These are phyloP conservation scores for Bipolaris cookei DNA, from an alignment of 2,329 filamentous ascomycete species.

Conservation along the genomic window DNA sequence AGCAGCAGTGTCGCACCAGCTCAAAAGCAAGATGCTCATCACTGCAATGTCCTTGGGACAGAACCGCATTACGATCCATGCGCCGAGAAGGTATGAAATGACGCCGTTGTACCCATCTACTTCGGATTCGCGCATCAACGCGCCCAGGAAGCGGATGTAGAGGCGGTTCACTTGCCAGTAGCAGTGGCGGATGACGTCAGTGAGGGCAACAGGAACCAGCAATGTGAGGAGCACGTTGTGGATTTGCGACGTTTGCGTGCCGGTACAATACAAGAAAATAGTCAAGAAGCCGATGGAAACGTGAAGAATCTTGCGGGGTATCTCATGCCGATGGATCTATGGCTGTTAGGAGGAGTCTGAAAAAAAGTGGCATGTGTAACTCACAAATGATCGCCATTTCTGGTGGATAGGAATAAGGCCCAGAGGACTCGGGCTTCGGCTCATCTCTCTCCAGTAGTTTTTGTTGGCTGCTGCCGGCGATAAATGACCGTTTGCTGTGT, in stretches of 20 bases:
- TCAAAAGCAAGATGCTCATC: slow-evolving; percentile 86
- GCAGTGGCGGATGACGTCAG: slow-evolving; percentile 82
- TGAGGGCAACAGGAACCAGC: slow-evolving; percentile 81
- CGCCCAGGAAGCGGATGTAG: slow-evolving; percentile 84
- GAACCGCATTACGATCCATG: slow-evolving; percentile 83
- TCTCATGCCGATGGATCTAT: slow-evolving; percentile 84
- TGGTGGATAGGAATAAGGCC: slow-evolving; percentile 94
- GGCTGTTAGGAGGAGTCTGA: slow-evolving; percentile 20
- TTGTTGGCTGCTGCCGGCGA: slow-evolving; percentile 68
- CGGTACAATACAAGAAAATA: slow-evolving; percentile 81
- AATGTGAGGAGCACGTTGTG: slow-evolving; percentile 82
- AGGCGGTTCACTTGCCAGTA: slow-evolving; percentile 81
- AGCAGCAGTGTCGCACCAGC: slow-evolving; percentile 97
- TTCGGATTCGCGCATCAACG: slow-evolving; percentile 96
- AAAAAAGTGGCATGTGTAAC: slow-evolving; percentile 27
- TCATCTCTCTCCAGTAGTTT: slow-evolving; percentile 86
- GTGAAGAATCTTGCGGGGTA: slow-evolving; percentile 90
- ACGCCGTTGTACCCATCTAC: slow-evolving; percentile 95
- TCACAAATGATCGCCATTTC: slow-evolving; percentile 85
- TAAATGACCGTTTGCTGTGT: slow-evolving; percentile 69
- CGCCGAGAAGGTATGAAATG: slow-evolving; percentile 92
- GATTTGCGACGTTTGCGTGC: slow-evolving; percentile 77
- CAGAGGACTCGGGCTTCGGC: slow-evolving; percentile 87
- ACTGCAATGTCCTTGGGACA: slow-evolving; percentile 94
- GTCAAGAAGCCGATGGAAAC: slow-evolving; percentile 97